Evolutionary conservation across 148 eudicot genomes (phyloP), one percentile per base, ranked within the genome.

Genomic region (Chenopodium quinoa): DNA sequence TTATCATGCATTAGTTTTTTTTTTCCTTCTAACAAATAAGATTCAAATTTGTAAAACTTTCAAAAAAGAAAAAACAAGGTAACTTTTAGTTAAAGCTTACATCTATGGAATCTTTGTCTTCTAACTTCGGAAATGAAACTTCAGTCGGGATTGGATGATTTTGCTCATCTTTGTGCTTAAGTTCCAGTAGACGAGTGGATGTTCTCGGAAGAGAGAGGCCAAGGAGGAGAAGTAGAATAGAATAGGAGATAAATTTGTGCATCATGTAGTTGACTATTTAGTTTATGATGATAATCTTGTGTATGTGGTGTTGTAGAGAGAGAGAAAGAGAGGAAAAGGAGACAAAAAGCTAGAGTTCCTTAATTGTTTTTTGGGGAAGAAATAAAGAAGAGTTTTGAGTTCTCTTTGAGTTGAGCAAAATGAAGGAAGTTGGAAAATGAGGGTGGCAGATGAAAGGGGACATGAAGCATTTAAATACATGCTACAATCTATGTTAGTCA

Each of bases 391-490:
- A 31, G 37, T 25, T 37, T 40, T 22, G 76, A 17, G 67, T 50
- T 50, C 32, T 64, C 16, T 58, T 40, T 78, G 76, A 46, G 20
- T 29, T 47, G 83, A 75, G 83, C 44, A 62, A 72, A 77, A 63
- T 47, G 75, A 62, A 82, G 16, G 81, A 46, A 56, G 76, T 79
- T 54, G 82, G 82, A 79, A 79, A 77, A 44, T 78, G 77, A 34
- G 68, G 50, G 37, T 54, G 75, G 75, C 17, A 46, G 31, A n/a
- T 31, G 75, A 13, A 29, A 52, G 79, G 86, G 75, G 82, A 83
- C 82, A 79, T 68, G 80, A 32, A 60, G 77, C 86, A 70, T 84
- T 75, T 84, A 84, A 83, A 79, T 75, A 83, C 86, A 79, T 83
- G 82, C 60, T 22, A 5, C 63, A 66, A 19, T 67, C 37, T 9